Evolutionary conservation across 23 red algal genomes (phyloP).

Genomic region (Gracilaria domingensis): DNA sequence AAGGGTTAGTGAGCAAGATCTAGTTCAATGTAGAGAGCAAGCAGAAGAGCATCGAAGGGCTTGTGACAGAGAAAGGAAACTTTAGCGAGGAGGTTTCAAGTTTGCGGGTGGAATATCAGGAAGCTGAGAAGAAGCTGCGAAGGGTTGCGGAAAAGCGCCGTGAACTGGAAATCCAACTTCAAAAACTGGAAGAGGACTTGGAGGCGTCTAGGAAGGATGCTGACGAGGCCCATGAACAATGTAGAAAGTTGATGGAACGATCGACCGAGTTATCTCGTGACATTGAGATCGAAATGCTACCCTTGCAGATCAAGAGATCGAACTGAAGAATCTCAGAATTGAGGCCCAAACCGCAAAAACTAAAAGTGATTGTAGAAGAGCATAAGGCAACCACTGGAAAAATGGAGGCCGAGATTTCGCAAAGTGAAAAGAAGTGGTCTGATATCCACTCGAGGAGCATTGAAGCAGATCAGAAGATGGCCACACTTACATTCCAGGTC

Average conservation of each 20-base stretch:
- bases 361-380: constrained; percentile 14
- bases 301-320: background rate
- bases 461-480: too few species aligned
- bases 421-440: constrained; percentile 7
- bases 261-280: too few species aligned
- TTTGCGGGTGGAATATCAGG: background rate
- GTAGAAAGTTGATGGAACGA: too few species aligned
- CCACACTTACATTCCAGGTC: constrained; percentile 5
- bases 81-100: background rate
- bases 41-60: too few species aligned
- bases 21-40: too few species aligned
- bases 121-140: background rate
- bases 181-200: too few species aligned
- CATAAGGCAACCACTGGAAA: background rate
- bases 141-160: background rate
- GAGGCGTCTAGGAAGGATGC: too few species aligned
- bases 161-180: constrained; percentile 2
- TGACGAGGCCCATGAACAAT: too few species aligned
- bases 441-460: constrained; percentile 36
- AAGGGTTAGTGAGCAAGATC: too few species aligned
- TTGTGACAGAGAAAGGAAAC: constrained; percentile 31
- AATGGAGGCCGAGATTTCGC: constrained; percentile 24
- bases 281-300: too few species aligned
- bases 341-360: background rate
- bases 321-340: constrained; percentile 6